These are phyloP conservation scores for Phylloporus rhodoxanthus DNA, from an alignment of 768 basidiomycete species.

Conservation along the genomic window DNA sequence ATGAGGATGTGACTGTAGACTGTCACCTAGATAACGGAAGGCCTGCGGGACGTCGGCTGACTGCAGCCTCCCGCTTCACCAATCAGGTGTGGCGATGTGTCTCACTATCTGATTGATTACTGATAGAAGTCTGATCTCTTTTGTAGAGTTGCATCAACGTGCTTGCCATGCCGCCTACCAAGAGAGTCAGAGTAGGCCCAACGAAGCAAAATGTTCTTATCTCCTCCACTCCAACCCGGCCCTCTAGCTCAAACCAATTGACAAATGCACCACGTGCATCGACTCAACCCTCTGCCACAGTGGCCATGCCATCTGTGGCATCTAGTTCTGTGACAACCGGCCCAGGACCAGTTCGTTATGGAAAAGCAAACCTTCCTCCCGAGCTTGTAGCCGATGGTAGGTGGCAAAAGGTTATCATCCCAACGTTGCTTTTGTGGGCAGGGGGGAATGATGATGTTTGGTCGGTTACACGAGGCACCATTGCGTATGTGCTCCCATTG, in stretches of 20 bases:
- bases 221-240: neutral
- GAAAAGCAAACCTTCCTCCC: neutral
- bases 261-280: neutral
- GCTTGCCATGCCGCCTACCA: neutral
- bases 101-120: no score
- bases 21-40: no score
- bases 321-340: no score
- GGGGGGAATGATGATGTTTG: neutral
- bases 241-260: neutral
- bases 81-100: no score
- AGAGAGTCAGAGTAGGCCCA: neutral
- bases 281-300: no score
- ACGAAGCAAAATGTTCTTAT: neutral
- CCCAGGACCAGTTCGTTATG: neutral
- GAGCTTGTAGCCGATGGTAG: neutral
- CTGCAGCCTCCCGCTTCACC: no score
- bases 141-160: neutral
- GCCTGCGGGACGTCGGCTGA: no score
- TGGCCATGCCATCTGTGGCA: no score
- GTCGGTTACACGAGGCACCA: neutral
- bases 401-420: constrained; percentile 1
- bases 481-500: neutral
- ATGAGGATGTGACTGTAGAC: no score
- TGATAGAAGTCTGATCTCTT: no score
- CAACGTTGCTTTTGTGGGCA: neutral